Conservation (phyloP, 2,329 filamentous ascomycete genomes). For the Polytolypa hystricis region DNA sequence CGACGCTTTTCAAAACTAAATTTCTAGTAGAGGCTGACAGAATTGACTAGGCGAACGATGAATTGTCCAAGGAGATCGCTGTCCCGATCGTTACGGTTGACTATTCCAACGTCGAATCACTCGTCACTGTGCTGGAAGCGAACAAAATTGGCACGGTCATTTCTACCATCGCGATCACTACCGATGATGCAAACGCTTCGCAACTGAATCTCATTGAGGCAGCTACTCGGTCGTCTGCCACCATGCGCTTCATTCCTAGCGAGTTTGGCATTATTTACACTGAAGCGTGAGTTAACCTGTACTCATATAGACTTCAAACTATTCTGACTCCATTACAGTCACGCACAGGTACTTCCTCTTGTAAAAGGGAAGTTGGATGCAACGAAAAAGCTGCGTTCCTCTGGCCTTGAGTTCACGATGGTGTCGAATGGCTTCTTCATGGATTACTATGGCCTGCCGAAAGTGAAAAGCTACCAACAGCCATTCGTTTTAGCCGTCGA, state of each 20-base stretch:
- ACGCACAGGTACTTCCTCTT: not conserved
- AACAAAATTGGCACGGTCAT: too few species aligned
- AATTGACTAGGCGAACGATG: too few species aligned
- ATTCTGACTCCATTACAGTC: not conserved
- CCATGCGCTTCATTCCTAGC: constrained; percentile 15
- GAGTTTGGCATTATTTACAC: constrained; percentile 14
- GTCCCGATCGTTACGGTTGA: too few species aligned
- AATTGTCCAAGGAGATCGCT: too few species aligned
- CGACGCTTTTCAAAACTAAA: too few species aligned
- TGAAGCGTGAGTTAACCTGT: too few species aligned
- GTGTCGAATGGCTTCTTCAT: constrained; percentile 13
- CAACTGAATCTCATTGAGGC: constrained; percentile 16
- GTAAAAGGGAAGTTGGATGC: constrained; percentile 3
- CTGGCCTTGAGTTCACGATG: constrained; percentile 14
- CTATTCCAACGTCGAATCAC: too few species aligned
- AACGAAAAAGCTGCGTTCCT: constrained; percentile 1
- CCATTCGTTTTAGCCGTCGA: constrained; percentile 14
- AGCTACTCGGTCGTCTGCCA: constrained; percentile 8
- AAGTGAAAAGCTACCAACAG: constrained; percentile 12
- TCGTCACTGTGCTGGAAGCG: too few species aligned
- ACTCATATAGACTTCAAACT: constrained; percentile 6
- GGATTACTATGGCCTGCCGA: constrained; percentile 14
- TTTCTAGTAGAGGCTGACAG: too few species aligned
- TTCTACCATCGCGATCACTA: too few species aligned
- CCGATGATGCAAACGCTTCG: too few species aligned